phyloP scores from a whole-genome alignment of 352 stramenopile species.

The Globisporangium viniferum region DNA sequence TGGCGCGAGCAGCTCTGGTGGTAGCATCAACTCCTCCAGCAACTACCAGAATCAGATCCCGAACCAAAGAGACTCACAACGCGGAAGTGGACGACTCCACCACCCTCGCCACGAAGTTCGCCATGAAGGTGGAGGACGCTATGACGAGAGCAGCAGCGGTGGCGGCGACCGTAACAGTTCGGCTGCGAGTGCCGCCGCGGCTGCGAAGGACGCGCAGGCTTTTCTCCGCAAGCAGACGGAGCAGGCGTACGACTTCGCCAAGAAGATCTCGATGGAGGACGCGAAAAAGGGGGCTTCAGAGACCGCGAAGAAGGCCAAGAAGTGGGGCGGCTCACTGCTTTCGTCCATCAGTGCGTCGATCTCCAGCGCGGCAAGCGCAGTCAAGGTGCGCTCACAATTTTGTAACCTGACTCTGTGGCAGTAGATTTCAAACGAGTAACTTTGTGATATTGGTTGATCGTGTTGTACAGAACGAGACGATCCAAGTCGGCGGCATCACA shows the following conservation, averaged over 20 bases:
- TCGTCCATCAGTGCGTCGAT: slow-evolving; percentile 78
- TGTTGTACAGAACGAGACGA: slow-evolving; percentile 49
- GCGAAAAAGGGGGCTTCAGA: slow-evolving; percentile 77
- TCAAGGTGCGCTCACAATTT: slow-evolving; percentile 37
- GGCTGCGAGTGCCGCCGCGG: slow-evolving; percentile 21
- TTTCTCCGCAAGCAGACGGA: slow-evolving; percentile 84
- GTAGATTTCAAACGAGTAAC: neutral
- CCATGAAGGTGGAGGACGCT: slow-evolving; percentile 18
- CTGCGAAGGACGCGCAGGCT: slow-evolving; percentile 49
- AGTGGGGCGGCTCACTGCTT: slow-evolving; percentile 79
- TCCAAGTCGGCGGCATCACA: slow-evolving; percentile 66
- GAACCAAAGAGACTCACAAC: slow-evolving; percentile 13
- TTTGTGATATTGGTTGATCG: neutral
- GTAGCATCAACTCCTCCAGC: slow-evolving; percentile 18
- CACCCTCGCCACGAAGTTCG: slow-evolving; percentile 20
- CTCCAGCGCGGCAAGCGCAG: slow-evolving; percentile 50
- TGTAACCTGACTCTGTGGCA: neutral
- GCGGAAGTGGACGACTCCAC: slow-evolving; percentile 15
- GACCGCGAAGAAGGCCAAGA: slow-evolving; percentile 87
- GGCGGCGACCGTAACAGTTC: slow-evolving; percentile 11
- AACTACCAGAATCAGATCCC: slow-evolving; percentile 10
- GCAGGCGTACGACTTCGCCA: slow-evolving; percentile 84
- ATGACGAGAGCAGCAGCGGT: slow-evolving; percentile 25
- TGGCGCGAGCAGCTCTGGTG: slow-evolving; percentile 14
- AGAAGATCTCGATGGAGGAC: slow-evolving; percentile 87